A percentile compares a stretch with the other conserved stretches of the same genome.
These are phyloP conservation scores for Citrullus mucosospermus DNA, from an alignment of 306 rosid species.

Conservation along the genomic window DNA sequence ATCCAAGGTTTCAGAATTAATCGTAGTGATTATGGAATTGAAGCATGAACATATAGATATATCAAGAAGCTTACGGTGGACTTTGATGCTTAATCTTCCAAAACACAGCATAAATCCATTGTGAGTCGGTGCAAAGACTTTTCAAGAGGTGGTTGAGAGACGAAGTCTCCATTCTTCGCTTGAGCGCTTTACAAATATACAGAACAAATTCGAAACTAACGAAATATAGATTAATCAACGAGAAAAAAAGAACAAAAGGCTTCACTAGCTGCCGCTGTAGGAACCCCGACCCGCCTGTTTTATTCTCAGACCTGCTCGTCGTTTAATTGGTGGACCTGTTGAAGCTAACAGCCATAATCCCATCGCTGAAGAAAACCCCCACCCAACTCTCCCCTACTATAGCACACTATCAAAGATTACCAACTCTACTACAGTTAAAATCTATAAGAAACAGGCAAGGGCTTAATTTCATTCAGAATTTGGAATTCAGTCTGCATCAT, in stretches of 20 bases:
- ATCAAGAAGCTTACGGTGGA: slow-evolving; percentile 18
- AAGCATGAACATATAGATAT: background rate
- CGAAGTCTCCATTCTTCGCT: slow-evolving; percentile 45
- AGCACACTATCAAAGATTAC: background rate
- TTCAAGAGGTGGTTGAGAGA: slow-evolving; percentile 42
- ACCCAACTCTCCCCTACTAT: background rate
- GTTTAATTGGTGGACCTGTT: slow-evolving; percentile 56
- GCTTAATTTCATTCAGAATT: slow-evolving; percentile 10
- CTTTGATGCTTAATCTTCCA: slow-evolving; percentile 64
- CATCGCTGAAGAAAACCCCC: slow-evolving; percentile 29
- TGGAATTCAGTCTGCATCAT: slow-evolving; percentile 16
- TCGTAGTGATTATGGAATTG: background rate
- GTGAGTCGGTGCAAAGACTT: slow-evolving; percentile 50
- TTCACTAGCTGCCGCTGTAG: slow-evolving; percentile 73
- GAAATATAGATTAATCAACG: background rate
- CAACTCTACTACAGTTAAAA: slow-evolving; percentile 11
- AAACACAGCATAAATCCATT: slow-evolving; percentile 79
- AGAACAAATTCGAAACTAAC: slow-evolving; percentile 14
- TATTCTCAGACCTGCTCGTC: slow-evolving; percentile 64
- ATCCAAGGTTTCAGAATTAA: background rate
- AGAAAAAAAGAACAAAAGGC: background rate
- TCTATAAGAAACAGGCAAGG: slow-evolving; percentile 9
- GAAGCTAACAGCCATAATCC: slow-evolving; percentile 32
- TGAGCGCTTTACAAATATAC: slow-evolving; percentile 10
- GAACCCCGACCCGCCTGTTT: slow-evolving; percentile 92